Conservation (phyloP, 83 land plant genomes). For the Thuja plicata region DNA sequence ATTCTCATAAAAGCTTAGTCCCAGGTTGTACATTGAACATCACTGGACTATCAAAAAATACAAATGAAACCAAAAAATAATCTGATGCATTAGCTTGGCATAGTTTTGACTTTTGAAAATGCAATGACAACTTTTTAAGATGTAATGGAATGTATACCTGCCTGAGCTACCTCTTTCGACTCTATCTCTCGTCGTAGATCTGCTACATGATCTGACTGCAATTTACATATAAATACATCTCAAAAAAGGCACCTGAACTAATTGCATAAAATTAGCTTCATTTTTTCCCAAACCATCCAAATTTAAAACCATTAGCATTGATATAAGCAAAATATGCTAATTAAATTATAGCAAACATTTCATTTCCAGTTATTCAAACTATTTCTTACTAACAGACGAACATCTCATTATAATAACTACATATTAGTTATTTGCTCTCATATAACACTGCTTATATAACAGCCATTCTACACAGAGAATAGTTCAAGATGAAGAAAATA, state of each 20-base stretch:
- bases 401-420: neutral
- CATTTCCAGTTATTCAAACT: neutral
- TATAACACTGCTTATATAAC: neutral
- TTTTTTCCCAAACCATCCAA: neutral
- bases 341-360: neutral
- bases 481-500: neutral
- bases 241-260: neutral
- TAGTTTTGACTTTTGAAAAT: neutral
- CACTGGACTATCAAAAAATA: neutral
- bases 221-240: neutral
- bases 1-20: neutral
- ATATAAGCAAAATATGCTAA: neutral
- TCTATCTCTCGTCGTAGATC: neutral
- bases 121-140: neutral
- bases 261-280: neutral
- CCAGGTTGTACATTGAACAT: neutral
- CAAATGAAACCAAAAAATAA: neutral
- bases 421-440: neutral
- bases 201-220: constrained; percentile 16
- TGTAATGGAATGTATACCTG: constrained; percentile 13
- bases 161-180: constrained; percentile 13
- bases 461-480: neutral
- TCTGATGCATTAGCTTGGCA: neutral
- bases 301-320: neutral
- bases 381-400: neutral